Evolutionary conservation across 495 filamentous ascomycete species (phyloP), one percentile per base, ranked within the genome.

Genomic region (Tuber umbilicatum): DNA sequence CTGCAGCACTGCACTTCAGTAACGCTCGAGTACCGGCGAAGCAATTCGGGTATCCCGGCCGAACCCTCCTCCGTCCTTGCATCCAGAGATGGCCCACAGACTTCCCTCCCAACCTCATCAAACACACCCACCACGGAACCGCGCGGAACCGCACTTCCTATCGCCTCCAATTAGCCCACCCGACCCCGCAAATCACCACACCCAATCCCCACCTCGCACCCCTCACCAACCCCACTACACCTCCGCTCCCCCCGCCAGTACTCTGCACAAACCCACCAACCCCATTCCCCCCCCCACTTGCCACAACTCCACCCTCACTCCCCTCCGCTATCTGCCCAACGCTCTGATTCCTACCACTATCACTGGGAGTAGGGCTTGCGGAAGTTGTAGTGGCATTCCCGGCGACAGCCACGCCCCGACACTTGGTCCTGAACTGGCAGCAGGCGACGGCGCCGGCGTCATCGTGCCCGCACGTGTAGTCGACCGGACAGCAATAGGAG

Each of bases 391-490:
- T 60, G 6, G 50, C 2, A 10, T 60, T 60, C n/a, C 50, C 50
- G n/a, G 50, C n/a, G n/a, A 14, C n/a, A 5, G 50, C 50, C 12
- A 16, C 12, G n/a, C 50, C 50, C n/a, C 50, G 50, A 60, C 50
- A 60, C 50, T 31, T 7, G 6, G 50, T 60, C 50, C 50, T 60
- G n/a, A 60, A 60, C 50, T 60, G 0, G 50, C 50, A 60, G n/a
- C 50, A 60, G n/a, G 50, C 50, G 50, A 60, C n/a, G 50, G 50
- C 50, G n/a, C 50, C 50, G n/a, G 50, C n/a, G 10, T 60, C 50
- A 16, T 60, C 50, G n/a, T 16, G n/a, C 50, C n/a, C 50, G 50
- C 50, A 60, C 0, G 50, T 60, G n/a, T 60, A 60, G n/a, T 60
- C 50, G 50, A 60, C 50, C n/a, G 50, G 50, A 31, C 50, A 60